Base-by-base conservation (phyloP, 495 filamentous ascomycete genomes). In the Staphylotrichum tortipilum region DNA sequence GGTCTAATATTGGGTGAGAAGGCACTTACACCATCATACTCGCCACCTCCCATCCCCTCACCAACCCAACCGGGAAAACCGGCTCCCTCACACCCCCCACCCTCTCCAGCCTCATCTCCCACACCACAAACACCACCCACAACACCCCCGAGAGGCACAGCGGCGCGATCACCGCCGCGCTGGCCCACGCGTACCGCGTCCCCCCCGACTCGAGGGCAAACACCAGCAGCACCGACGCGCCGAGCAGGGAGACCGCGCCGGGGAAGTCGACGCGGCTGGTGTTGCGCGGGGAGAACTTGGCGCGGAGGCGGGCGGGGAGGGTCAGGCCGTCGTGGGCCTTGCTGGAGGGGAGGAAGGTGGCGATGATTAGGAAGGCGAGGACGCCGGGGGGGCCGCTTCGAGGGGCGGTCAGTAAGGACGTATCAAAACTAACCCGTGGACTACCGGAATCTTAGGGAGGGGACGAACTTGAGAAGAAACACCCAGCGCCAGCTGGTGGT, bases 401-500 rank as follows among this genome's bases (percentile, higher is more conserved):
- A 15, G 21, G 8, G 8, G 26, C 26, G 2, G 26, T 28, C 26
- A 28, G 26, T 7, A 28, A 28, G 26, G 10, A 28, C 6, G 26
- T 10, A 28, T n/a, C n/a, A n/a, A n/a, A n/a, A n/a, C n/a, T n/a
- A n/a, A n/a, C n/a, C n/a, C n/a, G 12, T 9, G 6, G 14, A 19
- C 23, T 10, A 29, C 33, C 3, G 24, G 12, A 2, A 15, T 18
- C 21, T 47, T n/a, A 55, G 31, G 14, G 18, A 19, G 12, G 19
- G 17, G 8, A 48, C 64, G 17, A 11, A 69, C 67, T 73, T 71
- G 4, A 73, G 44, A 1, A 58, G 55, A 42, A 71, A 71, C 14
- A 73, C 60, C 66, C 66, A 73, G 48, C 67, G 44, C 70, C 65
- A 72, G 0, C 59, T 60, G 1, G 56, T 54, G 15, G 62, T 37